These are phyloP conservation scores for Escallonia rubra DNA, from an alignment of 129 eudicot species.

Conservation along the genomic window DNA sequence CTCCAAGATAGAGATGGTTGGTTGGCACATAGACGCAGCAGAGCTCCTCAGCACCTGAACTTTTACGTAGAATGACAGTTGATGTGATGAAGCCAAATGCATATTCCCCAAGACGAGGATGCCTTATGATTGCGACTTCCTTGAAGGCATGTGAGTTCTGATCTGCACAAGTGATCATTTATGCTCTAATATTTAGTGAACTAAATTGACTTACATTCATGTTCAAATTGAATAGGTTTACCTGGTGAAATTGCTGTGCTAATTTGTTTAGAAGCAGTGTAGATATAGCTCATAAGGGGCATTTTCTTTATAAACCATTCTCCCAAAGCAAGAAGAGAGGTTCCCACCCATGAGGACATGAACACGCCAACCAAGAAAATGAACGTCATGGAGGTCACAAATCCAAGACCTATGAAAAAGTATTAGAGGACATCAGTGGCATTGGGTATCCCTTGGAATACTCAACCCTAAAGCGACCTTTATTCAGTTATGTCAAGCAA, in stretches of 20 bases:
- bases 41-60: slow-evolving; percentile 63
- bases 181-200: neutral
- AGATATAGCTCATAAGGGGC: slow-evolving; percentile 80
- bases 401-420: slow-evolving; percentile 60
- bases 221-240: slow-evolving; percentile 9
- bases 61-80: slow-evolving; percentile 46
- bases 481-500: neutral
- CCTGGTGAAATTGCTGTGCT: slow-evolving; percentile 86
- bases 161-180: slow-evolving; percentile 28
- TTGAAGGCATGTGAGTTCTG: slow-evolving; percentile 75
- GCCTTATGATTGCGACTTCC: slow-evolving; percentile 79
- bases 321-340: slow-evolving; percentile 61
- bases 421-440: neutral
- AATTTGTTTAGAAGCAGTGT: slow-evolving; percentile 77
- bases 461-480: neutral
- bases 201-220: neutral
- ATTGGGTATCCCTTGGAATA: neutral
- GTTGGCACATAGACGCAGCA: slow-evolving; percentile 78
- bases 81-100: slow-evolving; percentile 83
- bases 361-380: slow-evolving; percentile 83
- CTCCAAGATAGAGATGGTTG: slow-evolving; percentile 85
- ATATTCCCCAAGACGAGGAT: slow-evolving; percentile 72
- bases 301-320: slow-evolving; percentile 70
- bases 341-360: slow-evolving; percentile 89
- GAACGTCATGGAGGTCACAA: slow-evolving; percentile 69